Evolutionary conservation across 2,329 filamentous ascomycete genomes (phyloP).

Genomic region (Neodidymelliopsis sp.): DNA sequence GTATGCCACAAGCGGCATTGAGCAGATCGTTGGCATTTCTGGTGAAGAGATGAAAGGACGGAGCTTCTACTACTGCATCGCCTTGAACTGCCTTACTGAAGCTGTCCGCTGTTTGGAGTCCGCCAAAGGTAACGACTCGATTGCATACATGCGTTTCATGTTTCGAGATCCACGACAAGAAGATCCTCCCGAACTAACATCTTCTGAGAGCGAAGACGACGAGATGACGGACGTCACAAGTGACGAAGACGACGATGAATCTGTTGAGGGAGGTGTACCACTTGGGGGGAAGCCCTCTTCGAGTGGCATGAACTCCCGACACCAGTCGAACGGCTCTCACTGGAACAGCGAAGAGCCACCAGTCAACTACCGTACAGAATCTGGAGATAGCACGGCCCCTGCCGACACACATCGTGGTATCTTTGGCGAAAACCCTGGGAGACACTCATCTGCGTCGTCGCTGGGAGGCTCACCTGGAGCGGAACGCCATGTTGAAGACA

Average conservation of each 20-base stretch:
- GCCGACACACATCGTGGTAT: conserved; percentile 43
- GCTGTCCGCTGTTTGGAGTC: conserved; percentile 81
- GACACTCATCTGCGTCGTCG: conserved; percentile 41
- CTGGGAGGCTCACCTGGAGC: conserved; percentile 32
- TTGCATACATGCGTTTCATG: conserved; percentile 87
- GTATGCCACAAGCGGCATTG: conserved; percentile 81
- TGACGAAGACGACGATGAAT: conserved; percentile 58
- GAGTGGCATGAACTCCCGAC: conserved; percentile 5
- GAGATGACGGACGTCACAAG: conserved; percentile 58
- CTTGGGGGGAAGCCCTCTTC: conserved; percentile 6
- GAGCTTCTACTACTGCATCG: conserved; percentile 88
- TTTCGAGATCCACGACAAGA: conserved; percentile 75
- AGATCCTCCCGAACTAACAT: conserved; percentile 41
- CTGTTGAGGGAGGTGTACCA: conserved; percentile 56
- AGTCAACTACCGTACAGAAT: conserved; percentile 51
- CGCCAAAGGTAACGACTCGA: conserved; percentile 89
- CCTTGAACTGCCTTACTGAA: conserved; percentile 76
- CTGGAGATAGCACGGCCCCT: conserved; percentile 55
- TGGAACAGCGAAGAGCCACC: conserved; percentile 29
- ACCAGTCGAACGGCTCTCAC: conserved; percentile 23
- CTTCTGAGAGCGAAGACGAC: conserved; percentile 59
- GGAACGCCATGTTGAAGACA: conserved; percentile 48
- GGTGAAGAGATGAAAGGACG: conserved; percentile 74
- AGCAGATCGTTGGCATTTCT: conserved; percentile 76
- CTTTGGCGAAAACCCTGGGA: conserved; percentile 37